These are phyloP conservation scores for Cerrena zonata DNA, from an alignment of 1,284 basidiomycete genomes.

Conservation along the genomic window DNA sequence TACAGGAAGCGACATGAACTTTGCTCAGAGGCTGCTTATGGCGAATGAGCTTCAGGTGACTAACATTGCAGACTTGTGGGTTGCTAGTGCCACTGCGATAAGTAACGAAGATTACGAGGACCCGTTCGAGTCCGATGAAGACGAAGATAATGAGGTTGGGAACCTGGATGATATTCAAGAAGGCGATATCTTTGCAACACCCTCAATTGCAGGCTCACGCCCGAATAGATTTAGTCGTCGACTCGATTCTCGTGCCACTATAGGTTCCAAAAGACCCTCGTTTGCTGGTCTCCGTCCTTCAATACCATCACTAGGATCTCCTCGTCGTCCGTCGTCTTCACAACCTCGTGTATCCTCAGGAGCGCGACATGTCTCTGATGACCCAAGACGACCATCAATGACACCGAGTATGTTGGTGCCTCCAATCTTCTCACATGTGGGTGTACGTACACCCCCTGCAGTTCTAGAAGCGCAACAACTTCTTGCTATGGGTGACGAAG, in stretches of 20 bases:
- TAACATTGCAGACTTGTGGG: slow-evolving; percentile 87
- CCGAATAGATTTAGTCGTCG: slow-evolving; percentile 22
- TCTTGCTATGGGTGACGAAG: slow-evolving; percentile 37
- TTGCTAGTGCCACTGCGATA: slow-evolving; percentile 85
- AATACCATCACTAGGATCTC: slow-evolving; percentile 14
- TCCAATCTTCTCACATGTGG: slow-evolving; percentile 75
- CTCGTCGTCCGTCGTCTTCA: slow-evolving; percentile 14
- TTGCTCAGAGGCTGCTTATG: slow-evolving; percentile 85
- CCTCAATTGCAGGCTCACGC: slow-evolving; percentile 18
- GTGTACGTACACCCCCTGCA: slow-evolving; percentile 67
- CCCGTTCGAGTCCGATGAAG: slow-evolving; percentile 34
- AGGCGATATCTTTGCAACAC: slow-evolving; percentile 21
- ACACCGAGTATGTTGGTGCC: no score
- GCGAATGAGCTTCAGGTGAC: slow-evolving; percentile 88
- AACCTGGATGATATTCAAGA: slow-evolving; percentile 27
- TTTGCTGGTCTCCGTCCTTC: slow-evolving; percentile 3
- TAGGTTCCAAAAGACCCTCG: slow-evolving; percentile 1
- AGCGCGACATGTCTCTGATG: slow-evolving; percentile 16
- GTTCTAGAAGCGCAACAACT: slow-evolving; percentile 64
- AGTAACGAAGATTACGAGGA: slow-evolving; percentile 78
- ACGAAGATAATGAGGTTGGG: slow-evolving; percentile 21
- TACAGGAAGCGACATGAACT: slow-evolving; percentile 57
- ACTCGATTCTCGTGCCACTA: slow-evolving; percentile 12
- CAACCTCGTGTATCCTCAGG: slow-evolving; percentile 17
- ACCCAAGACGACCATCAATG: slow-evolving; percentile 46